Evolutionary conservation across 2,329 filamentous ascomycete genomes (phyloP).

Genomic region (Aspergillus sp.): DNA sequence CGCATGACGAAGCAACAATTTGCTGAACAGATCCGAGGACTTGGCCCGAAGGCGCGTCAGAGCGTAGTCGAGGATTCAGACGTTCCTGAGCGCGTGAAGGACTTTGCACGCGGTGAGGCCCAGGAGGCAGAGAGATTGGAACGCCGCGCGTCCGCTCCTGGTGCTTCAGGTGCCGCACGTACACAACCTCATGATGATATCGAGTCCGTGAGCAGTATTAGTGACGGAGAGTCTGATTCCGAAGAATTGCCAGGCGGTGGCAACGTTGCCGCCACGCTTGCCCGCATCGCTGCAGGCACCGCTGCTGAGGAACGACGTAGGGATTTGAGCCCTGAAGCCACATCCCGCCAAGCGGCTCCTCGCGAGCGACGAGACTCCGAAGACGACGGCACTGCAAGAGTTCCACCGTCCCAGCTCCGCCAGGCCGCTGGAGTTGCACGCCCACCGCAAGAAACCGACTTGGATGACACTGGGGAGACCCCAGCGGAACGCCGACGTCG

Average conservation of each 20-base stretch:
- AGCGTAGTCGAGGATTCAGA: constrained; percentile 45
- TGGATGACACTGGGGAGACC: constrained; percentile 43
- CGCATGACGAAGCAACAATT: constrained; percentile 66
- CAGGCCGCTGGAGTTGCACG: constrained; percentile 30
- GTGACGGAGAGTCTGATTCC: constrained; percentile 24
- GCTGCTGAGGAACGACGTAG: constrained; percentile 42
- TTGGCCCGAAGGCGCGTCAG: constrained; percentile 60
- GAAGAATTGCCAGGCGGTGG: constrained; percentile 26
- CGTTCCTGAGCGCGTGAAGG: constrained; percentile 40
- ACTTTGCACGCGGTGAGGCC: constrained; percentile 35
- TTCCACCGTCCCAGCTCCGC: constrained; percentile 39
- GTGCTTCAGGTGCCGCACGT: constrained; percentile 9
- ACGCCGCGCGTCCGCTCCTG: constrained; percentile 23
- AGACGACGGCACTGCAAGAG: constrained; percentile 44
- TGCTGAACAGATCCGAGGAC: constrained; percentile 59
- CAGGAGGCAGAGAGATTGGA: constrained; percentile 26
- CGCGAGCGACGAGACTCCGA: constrained; percentile 39
- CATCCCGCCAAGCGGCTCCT: constrained; percentile 18
- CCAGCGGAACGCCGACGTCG: constrained; percentile 48
- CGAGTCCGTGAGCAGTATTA: constrained; percentile 26
- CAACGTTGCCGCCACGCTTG: constrained; percentile 39
- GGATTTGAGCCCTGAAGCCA: constrained; percentile 29
- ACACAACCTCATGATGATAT: constrained; percentile 19
- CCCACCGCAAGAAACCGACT: constrained; percentile 24
- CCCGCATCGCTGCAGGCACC: constrained; percentile 35